Evolutionary conservation across 495 filamentous ascomycete species (phyloP).

Genomic region (Penicillium samsonianum): DNA sequence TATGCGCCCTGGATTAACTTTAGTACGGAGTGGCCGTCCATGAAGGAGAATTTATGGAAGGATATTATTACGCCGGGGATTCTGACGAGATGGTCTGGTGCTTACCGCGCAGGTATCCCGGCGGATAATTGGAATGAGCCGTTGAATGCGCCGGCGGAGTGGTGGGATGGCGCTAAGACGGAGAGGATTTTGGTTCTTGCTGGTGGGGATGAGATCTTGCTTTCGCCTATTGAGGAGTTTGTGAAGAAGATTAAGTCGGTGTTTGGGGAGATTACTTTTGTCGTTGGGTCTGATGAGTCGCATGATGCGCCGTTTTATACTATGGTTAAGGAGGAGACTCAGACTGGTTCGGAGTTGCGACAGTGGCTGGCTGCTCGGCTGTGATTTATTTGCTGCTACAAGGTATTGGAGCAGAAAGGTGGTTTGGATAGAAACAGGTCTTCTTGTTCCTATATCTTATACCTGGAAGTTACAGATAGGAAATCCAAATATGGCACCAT

Average conservation of each 20-base stretch:
- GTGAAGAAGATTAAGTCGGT: slow-evolving; percentile 45
- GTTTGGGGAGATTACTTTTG: slow-evolving; percentile 33
- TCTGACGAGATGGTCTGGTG: slow-evolving; percentile 41
- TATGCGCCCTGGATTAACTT: slow-evolving; percentile 61
- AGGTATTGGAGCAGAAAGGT: neutral
- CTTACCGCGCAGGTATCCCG: slow-evolving; percentile 46
- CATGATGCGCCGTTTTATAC: slow-evolving; percentile 39
- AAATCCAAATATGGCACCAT: slow-evolving; percentile 11
- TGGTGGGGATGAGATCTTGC: slow-evolving; percentile 58
- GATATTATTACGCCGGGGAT: slow-evolving; percentile 44
- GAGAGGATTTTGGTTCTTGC: slow-evolving; percentile 52
- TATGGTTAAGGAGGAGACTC: slow-evolving; percentile 26
- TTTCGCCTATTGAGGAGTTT: slow-evolving; percentile 56
- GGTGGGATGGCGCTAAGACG: slow-evolving; percentile 55
- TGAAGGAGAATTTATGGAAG: slow-evolving; percentile 47
- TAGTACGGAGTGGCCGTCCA: slow-evolving; percentile 36
- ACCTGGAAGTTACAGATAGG: slow-evolving; percentile 1
- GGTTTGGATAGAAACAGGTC: neutral
- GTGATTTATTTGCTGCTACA: slow-evolving; percentile 13
- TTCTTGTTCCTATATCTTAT: neutral
- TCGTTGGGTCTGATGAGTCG: slow-evolving; percentile 38
- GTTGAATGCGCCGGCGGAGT: slow-evolving; percentile 46
- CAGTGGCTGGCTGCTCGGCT: slow-evolving; percentile 38
- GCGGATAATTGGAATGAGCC: slow-evolving; percentile 60
- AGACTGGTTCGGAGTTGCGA: slow-evolving; percentile 30